phyloP scores from a whole-genome alignment of 176 grass and related monocot genomes.

The Phyllostachys edulis region DNA sequence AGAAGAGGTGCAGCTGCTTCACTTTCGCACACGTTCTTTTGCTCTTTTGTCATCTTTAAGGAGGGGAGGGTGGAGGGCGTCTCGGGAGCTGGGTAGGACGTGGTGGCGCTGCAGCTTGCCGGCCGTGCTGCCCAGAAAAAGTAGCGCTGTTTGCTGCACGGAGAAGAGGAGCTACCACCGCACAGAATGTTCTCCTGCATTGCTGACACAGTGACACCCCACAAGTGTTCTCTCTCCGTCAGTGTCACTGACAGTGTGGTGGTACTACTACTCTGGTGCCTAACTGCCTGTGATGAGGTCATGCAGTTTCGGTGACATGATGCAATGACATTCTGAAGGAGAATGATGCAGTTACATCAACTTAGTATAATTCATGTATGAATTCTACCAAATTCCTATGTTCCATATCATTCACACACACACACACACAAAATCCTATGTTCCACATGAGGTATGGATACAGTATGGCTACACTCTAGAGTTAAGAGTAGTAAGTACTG shows the following conservation, averaged over 20 bases:
- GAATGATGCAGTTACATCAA: not conserved
- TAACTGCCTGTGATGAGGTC: not conserved
- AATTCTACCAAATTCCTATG: not conserved
- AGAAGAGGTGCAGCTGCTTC: slow-evolving; percentile 32
- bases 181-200: slow-evolving; percentile 26
- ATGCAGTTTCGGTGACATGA: not conserved
- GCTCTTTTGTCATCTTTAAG: slow-evolving; percentile 43
- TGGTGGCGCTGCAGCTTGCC: slow-evolving; percentile 23
- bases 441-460: too few species aligned
- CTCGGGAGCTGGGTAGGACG: slow-evolving; percentile 33
- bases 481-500: not conserved
- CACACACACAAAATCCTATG: too few species aligned
- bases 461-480: not conserved
- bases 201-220: slow-evolving; percentile 29
- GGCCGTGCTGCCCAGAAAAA: slow-evolving; percentile 8
- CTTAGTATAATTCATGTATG: not conserved
- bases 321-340: not conserved
- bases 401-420: too few species aligned
- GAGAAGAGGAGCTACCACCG: slow-evolving; percentile 15
- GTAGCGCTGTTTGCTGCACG: slow-evolving; percentile 1
- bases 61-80: slow-evolving; percentile 2
- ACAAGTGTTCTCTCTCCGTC: not conserved
- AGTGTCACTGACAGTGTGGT: too few species aligned
- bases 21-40: slow-evolving; percentile 48
- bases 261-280: not conserved